phyloP scores from a whole-genome alignment of 768 basidiomycete genomes.

The Naganishia friedmannii region DNA sequence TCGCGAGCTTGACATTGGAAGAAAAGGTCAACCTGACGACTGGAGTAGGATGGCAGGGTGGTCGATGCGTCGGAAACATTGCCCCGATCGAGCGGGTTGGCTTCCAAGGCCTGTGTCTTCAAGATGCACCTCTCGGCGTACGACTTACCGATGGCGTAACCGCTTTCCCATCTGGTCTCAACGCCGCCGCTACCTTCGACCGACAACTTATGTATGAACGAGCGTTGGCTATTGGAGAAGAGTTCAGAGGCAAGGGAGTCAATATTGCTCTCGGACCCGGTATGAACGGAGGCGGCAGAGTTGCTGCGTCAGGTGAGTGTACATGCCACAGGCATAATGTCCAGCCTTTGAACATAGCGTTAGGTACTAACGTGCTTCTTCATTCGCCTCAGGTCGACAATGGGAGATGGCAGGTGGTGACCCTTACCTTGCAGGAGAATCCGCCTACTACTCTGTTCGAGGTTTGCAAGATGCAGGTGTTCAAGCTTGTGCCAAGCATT shows the following conservation, averaged over 20 bases:
- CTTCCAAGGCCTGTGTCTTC: constrained; percentile 49
- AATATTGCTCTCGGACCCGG: constrained; percentile 63
- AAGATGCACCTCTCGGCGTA: constrained; percentile 69
- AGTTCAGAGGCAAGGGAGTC: constrained; percentile 79
- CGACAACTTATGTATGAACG: constrained; percentile 72
- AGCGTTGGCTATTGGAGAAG: constrained; percentile 73
- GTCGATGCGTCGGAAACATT: constrained; percentile 50
- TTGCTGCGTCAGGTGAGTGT: constrained; percentile 6
- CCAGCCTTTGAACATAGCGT: no score
- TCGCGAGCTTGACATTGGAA: constrained; percentile 59
- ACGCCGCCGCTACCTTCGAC: constrained; percentile 78
- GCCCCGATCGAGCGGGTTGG: constrained; percentile 37
- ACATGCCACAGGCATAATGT: neutral
- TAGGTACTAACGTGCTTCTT: neutral
- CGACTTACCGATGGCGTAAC: constrained; percentile 70
- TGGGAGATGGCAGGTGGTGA: constrained; percentile 95
- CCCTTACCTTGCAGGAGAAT: constrained; percentile 79
- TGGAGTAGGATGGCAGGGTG: constrained; percentile 53
- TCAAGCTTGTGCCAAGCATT: constrained; percentile 59
- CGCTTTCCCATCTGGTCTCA: constrained; percentile 79
- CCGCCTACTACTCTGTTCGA: constrained; percentile 70
- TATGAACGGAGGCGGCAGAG: constrained; percentile 13
- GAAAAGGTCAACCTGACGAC: constrained; percentile 64
- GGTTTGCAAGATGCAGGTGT: constrained; percentile 76
- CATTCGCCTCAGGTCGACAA: constrained; percentile 64